These are phyloP conservation scores for Cryptosporidium parvum DNA, from an alignment of 169 alveolate genomes.

Conservation along the genomic window DNA sequence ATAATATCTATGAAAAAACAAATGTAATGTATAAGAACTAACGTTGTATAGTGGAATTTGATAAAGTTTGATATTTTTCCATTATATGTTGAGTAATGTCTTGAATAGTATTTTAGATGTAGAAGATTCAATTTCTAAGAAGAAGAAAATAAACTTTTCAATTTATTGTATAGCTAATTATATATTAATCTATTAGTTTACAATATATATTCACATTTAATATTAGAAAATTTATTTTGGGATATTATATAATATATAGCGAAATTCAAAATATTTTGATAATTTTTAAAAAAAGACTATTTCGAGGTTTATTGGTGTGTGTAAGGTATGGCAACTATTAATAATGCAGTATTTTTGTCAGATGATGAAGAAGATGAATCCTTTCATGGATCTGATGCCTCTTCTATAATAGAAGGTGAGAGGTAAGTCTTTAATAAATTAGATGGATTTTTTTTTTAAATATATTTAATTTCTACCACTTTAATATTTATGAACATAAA, in stretches of 20 bases:
- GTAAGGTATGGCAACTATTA: slow-evolving; percentile 45
- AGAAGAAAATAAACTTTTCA: not conserved
- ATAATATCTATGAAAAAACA: not conserved
- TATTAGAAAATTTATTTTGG: not conserved
- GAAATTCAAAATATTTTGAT: not conserved
- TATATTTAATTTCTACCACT: not conserved
- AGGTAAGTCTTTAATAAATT: slow-evolving; percentile 7
- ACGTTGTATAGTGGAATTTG: not conserved
- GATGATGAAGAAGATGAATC: slow-evolving; percentile 75
- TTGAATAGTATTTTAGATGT: slow-evolving; percentile 6
- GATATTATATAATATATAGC: not conserved
- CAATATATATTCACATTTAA: too few relatives aligned
- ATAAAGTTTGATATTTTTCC: not conserved
- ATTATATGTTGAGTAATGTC: not conserved
- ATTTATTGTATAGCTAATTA: too few relatives aligned
- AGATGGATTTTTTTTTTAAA: not conserved
- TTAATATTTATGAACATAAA: not conserved
- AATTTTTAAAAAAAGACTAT: not conserved
- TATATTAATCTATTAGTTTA: not conserved
- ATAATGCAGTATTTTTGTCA: slow-evolving; percentile 58
- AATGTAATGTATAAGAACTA: not conserved
- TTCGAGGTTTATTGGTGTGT: not conserved
- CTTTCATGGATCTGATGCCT: slow-evolving; percentile 57
- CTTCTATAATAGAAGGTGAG: slow-evolving; percentile 16
- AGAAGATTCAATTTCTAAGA: not conserved